Base-by-base conservation (phyloP, 2,329 filamentous ascomycete species). In the Arthrobotrys iridis region DNA sequence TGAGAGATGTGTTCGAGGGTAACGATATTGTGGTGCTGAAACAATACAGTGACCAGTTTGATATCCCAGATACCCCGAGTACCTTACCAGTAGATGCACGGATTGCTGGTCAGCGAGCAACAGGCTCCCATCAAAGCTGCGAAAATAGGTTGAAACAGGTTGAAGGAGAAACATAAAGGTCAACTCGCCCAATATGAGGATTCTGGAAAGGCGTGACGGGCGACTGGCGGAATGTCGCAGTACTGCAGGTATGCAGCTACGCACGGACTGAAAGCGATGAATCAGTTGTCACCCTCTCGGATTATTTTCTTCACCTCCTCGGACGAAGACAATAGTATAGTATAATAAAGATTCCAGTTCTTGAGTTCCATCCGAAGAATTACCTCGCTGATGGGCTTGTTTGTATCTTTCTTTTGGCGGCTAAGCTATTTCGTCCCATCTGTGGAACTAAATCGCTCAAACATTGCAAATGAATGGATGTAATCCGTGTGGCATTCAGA, bases 401-500 rank as follows among this genome's bases (percentile, higher is more conserved):
- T 66, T 60, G 70, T 48, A 33, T 50, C 46, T 71, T 55, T 24
- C 40, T 67, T 74, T 67, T 64, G 55, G 60, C 70, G 71, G 63
- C 71, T 75, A 75, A 58, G 71, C 46, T 58, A 67, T 68, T 74
- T 67, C 63, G 35, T 75, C 71, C 71, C 71, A 68, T 68, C 71
- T 75, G 46, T 41, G 70, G 50, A 63, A 59, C 57, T 68, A 75
- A 59, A 62, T 65, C 52, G 68, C 68, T 65, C 59, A 65, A n/a
- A n/a, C n/a, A n/a, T n/a, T n/a, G n/a, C n/a, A n/a, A 64, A 62
- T 40, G 33, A 45, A 60, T 62, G 55, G 43, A 70, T 50, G 22
- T 40, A 20, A 15, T 60, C 30, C 8, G 30, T 43, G 64, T 35
- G 45, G 57, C 45, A 62, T 55, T 55, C 41, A 40, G n/a, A 60